Evolutionary conservation across 2,329 filamentous ascomycete genomes (phyloP), one percentile per base, ranked within the genome.

Genomic region (Botrytis galanthina): DNA sequence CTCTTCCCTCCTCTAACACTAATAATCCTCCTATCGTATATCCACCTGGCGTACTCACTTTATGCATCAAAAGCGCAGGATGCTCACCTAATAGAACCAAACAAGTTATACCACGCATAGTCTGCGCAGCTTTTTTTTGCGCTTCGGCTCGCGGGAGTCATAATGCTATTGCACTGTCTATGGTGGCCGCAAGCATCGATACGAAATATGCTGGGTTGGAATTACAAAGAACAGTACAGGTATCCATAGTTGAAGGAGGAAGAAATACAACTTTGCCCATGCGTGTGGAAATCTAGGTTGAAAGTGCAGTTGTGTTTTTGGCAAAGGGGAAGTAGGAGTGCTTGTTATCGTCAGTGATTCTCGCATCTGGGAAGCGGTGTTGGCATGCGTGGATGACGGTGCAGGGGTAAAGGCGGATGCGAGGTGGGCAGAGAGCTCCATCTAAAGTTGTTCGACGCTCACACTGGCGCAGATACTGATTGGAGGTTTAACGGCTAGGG

Each of bases 271-370:
- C 90, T 59, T 90, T 87, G 66, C 93, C 93, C 74, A 95, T 92
- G 70, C 88, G 87, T 79, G 85, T 88, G 85, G 95, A 95, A 78
- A 95, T 92, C 90, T 92, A 94, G 44, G 88, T 90, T 29, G 94
- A 87, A 18, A 95, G 86, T 74, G 80, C 82, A 63, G 87, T 84
- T 44, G 86, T 86, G 29, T 85, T 82, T 1, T 85, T 80, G 87
- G 84, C 22, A 93, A 84, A 4, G 90, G 86, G 14, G 90, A 88
- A 14, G 84, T 85, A 10, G 87, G 85, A 63, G 87, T 89, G 66
- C 89, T 90, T 77, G 97, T 91, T 71, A 96, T 90, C 6, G 91
- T 95, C 92, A 96, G 96, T 77, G 89, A 91, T 82, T 97, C 91
- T 64, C 93, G 85, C 73, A 97, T 91, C 67, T 93, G 87, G 39